phyloP scores from a whole-genome alignment of 306 rosid species.

The Mucuna pruriens region DNA sequence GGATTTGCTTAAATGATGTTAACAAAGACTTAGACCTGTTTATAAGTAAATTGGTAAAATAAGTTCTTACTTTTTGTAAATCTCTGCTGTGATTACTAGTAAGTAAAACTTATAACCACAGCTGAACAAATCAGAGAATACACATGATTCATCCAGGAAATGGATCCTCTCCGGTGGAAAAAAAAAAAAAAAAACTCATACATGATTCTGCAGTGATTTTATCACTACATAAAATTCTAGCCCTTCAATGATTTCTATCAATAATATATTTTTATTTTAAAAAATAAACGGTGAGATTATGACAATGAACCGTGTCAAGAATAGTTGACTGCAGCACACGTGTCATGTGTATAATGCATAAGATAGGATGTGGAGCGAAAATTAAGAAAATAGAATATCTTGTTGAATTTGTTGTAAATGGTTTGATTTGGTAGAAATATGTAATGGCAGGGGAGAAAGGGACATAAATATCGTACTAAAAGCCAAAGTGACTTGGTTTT shows the following conservation, averaged over 20 bases:
- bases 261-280: too few relatives aligned
- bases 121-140: conserved; percentile 11
- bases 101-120: neutral
- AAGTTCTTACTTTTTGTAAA: neutral
- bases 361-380: neutral
- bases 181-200: too few relatives aligned
- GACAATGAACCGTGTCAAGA: too few relatives aligned
- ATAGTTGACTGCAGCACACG: neutral
- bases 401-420: neutral
- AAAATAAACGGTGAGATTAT: too few relatives aligned
- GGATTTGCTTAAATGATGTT: neutral
- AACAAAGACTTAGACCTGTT: neutral
- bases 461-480: neutral
- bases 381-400: neutral
- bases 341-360: neutral
- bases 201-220: too few relatives aligned
- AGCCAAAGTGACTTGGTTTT: neutral
- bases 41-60: neutral
- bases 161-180: too few relatives aligned
- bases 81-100: neutral
- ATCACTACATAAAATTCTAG: too few relatives aligned
- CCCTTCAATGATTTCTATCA: too few relatives aligned
- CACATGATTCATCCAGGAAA: too few relatives aligned
- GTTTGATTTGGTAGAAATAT: neutral
- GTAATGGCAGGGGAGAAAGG: neutral